Evolutionary conservation across 129 eudicot species (phyloP), one percentile per base, ranked within the genome.

Genomic region (Cynara cardunculus): DNA sequence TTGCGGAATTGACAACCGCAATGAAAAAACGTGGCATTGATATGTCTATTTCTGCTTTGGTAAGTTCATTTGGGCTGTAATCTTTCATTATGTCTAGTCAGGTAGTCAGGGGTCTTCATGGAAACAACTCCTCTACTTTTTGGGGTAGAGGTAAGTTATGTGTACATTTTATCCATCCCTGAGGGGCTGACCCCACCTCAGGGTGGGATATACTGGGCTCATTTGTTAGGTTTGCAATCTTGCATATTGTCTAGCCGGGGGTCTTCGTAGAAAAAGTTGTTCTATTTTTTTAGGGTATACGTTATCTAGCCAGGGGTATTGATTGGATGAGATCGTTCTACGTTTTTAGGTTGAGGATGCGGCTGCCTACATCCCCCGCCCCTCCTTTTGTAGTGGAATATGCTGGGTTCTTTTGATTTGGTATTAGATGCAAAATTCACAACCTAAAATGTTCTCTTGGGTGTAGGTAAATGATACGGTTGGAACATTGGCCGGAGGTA

Each of bases 401-500:
- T 41, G 12, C 18, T 2, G 53, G 53, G 53, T 41, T 12, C 53
- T 41, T 10, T 41, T 41, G 53, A 12, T 41, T 41, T 41, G 53
- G 53, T 12, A 49, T 49, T 18, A 18, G 21, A 49, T 49, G 16
- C 62, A 49, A 18, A 13, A 49, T 49, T 21, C 25, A 59, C 25
- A 21, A 59, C 67, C 11, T 59, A 7, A 59, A 21, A 6, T 18
- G 14, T 64, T 59, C 19, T 74, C 26, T 64, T 69, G 69, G 27
- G 75, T 74, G 66, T 73, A 95, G 99, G 97, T 95, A 46, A 94
- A 95, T 81, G 99, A 95, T 79, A 90, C 99, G 14, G 89, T 95
- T 31, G 99, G 99, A 69, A 95, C 97, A 66, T 84, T 95, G 76
- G 99, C 99, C 7, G 97, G 99, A 64, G 99, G 97, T 72, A 83